Base-by-base conservation (phyloP, 106 monocot genomes). In the Dioscorea zingiberensis region DNA sequence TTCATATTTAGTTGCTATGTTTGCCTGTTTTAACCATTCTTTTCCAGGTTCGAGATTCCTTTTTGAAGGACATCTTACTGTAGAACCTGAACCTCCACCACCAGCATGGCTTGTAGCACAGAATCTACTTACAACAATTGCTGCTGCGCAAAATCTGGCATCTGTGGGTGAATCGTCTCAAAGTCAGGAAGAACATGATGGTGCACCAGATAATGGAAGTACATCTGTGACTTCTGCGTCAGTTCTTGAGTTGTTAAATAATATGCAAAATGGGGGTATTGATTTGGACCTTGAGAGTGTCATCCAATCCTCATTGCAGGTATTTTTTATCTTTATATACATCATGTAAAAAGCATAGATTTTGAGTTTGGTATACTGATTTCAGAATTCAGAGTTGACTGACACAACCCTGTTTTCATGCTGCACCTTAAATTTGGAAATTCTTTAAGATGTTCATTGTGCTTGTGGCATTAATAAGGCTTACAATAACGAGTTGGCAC, bases 81-180 rank as follows among this genome's bases (percentile, higher is more conserved):
- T 93, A 54, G 89, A 73, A 21, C 84, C 76, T 60, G 98, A 99
- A 59, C 98, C 98, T 24, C 86, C 89, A 30, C 93, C 93, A 44
- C 93, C 98, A 48, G 82, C 84, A 58, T 99, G 98, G 98, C 93
- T 99, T 69, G 89, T 89, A 9, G 98, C 98, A 15, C 98, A 98
- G 68, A 92, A 89, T 76, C 46, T 87, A 27, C 77, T 82, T 22
- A 86, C 89, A 30, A 80, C 82, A 11, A 72, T 89, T 55, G 79
- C 81, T 69, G 74, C 76, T 61, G 74, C 84, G 23, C 82, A 93
- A 78, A 82, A 92, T 83, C 80, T 69, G 80, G 75, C 75, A 29
- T 71, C 83, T 60, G 24, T 58, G 13, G 30, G 73, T 27, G 84
- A 88, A 79, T 72, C 86, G 49, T 86, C 88, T 47, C 54, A 25